Percentiles rank a stretch among this genome's conserved stretches.
phyloP scores from a whole-genome alignment of 352 stramenopile species.

The Phytophthora pluvialis region DNA sequence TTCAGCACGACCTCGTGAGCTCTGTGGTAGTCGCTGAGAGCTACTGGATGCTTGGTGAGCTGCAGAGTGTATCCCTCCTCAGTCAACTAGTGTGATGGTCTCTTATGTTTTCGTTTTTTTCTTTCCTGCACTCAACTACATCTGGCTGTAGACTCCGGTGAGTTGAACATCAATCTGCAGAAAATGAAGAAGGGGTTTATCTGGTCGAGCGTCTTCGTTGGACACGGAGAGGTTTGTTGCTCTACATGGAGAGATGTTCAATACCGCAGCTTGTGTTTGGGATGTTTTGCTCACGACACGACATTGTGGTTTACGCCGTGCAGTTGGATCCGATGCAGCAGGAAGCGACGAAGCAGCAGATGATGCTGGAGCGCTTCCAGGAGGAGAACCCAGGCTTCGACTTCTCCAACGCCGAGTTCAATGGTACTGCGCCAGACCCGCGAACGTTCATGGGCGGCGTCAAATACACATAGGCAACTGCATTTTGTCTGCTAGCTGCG shows the following conservation, averaged over 20 bases:
- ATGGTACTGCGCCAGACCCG: slow-evolving; percentile 95
- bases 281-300: background rate
- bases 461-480: slow-evolving; percentile 72
- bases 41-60: slow-evolving; percentile 95
- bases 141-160: slow-evolving; percentile 67
- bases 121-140: background rate
- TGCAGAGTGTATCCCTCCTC: background rate
- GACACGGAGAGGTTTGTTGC: slow-evolving; percentile 73
- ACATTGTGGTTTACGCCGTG: background rate
- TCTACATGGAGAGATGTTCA: background rate
- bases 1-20: slow-evolving; percentile 91
- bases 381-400: slow-evolving; percentile 99
- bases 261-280: background rate
- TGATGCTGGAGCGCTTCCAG: slow-evolving; percentile 98
- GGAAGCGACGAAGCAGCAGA: slow-evolving; percentile 94
- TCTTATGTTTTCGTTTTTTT: background rate
- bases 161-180: slow-evolving; percentile 93
- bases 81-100: background rate
- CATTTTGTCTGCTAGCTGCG: background rate
- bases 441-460: slow-evolving; percentile 98
- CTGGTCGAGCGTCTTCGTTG: slow-evolving; percentile 92
- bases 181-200: slow-evolving; percentile 97
- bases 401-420: slow-evolving; percentile 98
- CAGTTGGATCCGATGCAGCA: slow-evolving; percentile 92
- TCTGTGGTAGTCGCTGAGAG: slow-evolving; percentile 94